Evolutionary conservation across 2,329 filamentous ascomycete species (phyloP).

Genomic region (Dactylonectria estremocensis): DNA sequence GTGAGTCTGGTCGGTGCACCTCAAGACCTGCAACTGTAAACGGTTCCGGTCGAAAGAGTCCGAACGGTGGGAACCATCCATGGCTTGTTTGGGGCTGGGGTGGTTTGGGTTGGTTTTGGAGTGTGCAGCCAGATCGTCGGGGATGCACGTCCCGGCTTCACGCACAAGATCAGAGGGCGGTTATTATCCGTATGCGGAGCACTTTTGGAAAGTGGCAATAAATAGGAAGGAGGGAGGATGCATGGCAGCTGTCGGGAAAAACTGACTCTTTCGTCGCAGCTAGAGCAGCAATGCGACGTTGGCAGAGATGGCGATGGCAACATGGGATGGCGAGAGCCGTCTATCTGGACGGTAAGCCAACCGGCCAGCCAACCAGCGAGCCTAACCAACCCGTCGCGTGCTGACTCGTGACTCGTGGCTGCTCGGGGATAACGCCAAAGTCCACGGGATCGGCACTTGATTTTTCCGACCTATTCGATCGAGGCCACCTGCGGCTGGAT

Average conservation of each 20-base stretch:
- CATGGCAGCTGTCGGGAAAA: neutral
- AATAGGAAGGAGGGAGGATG: neutral
- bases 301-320: neutral
- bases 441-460: slow-evolving; percentile 28
- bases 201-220: slow-evolving; percentile 11
- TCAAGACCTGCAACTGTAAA: slow-evolving; percentile 28
- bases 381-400: neutral
- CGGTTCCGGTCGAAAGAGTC: slow-evolving; percentile 28
- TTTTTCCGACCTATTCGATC: slow-evolving; percentile 26
- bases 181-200: slow-evolving; percentile 3
- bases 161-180: slow-evolving; percentile 20
- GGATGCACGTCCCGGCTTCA: slow-evolving; percentile 38
- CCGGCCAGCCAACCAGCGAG: neutral
- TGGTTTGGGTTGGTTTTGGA: slow-evolving; percentile 6
- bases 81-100: slow-evolving; percentile 4
- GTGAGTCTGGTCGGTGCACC: slow-evolving; percentile 26
- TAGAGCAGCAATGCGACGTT: neutral
- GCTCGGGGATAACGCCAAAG: slow-evolving; percentile 7
- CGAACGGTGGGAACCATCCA: slow-evolving; percentile 4
- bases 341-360: no score
- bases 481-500: slow-evolving; percentile 3
- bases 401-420: slow-evolving; percentile 22
- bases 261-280: no score
- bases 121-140: slow-evolving; percentile 32
- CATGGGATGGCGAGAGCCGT: slow-evolving; percentile 10